These are phyloP conservation scores for Russula sp. DNA, from an alignment of 768 basidiomycete species.

Conservation along the genomic window DNA sequence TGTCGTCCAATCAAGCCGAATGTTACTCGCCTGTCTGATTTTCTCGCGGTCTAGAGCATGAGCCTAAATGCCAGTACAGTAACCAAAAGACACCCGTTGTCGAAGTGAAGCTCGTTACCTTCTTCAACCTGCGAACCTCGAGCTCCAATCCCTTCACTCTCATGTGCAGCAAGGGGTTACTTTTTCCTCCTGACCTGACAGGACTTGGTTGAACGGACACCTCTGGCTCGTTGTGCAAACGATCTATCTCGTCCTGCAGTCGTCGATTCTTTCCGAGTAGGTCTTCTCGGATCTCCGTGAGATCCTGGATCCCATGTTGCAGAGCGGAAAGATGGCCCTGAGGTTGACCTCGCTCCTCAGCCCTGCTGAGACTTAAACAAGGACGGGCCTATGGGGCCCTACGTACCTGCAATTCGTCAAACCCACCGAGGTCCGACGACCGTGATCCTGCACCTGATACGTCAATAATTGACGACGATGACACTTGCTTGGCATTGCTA, in stretches of 20 bases:
- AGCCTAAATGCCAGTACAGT: slow-evolving; percentile 16
- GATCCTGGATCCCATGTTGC: slow-evolving; percentile 3
- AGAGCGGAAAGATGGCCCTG: slow-evolving; percentile 15
- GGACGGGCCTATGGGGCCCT: background rate
- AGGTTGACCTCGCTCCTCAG: background rate
- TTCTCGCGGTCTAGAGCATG: slow-evolving; percentile 3
- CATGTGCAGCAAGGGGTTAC: slow-evolving; percentile 16
- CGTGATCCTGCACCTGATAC: background rate
- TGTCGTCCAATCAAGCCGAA: slow-evolving; percentile 6
- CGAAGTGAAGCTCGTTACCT: slow-evolving; percentile 23
- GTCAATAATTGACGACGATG: background rate
- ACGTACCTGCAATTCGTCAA: slow-evolving; percentile 1
- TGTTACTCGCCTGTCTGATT: slow-evolving; percentile 5
- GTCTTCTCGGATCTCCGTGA: background rate
- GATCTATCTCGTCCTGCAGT: slow-evolving; percentile 10
- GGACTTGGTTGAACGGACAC: slow-evolving; percentile 5
- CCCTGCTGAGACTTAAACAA: background rate
- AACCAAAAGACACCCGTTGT: background rate
- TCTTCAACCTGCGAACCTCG: slow-evolving; percentile 27
- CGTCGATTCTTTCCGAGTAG: slow-evolving; percentile 1
- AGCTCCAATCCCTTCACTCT: slow-evolving; percentile 25
- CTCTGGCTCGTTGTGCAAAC: slow-evolving; percentile 4
- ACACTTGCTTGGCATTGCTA: background rate
- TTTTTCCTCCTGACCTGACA: slow-evolving; percentile 10
- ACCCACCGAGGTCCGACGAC: background rate